Evolutionary conservation across 2,329 filamentous ascomycete species (phyloP), one percentile per base, ranked within the genome.

Genomic region (Nemania bipapillata): DNA sequence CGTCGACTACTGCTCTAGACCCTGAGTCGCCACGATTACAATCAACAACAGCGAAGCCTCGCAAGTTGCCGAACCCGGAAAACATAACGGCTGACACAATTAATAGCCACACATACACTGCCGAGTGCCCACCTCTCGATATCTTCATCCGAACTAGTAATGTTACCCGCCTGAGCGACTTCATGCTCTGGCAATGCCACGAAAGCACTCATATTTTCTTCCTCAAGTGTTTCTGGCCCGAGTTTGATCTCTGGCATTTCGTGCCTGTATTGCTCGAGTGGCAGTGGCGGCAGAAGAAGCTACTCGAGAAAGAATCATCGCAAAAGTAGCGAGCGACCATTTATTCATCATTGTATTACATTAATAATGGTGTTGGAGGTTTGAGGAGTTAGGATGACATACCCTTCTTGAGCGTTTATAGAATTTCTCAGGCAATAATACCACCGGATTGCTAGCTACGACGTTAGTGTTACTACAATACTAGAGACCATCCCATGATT

Each of bases 131-230:
- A 17, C 96, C 96, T 0, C 83, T 98, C 49, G 96, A 99, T 77
- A 86, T 99, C 12, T 90, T 99, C 63, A 87, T 99, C 58, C 89
- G 96, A 58, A 99, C 96, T 4, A 97, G 94, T 70, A 95, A 94
- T 30, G 96, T 99, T 15, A 91, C 94, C 80, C 88, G 96, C 56
- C 84, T 99, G 67, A 97, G 94, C 77, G 96, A 99, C 79, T 99
- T 98, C 76, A 96, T 99, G 94, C 89, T 99, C 37, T 99, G 96
- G 96, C 96, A 99, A 81, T 96, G 93, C 75, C 94, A 98, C 77
- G 89, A 97, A 77, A 86, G 95, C 71, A 97, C 96, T 0, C 92
- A 97, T 68, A 91, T 99, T 72, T 93, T 96, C 68, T 99, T 98
- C 78, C 82, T 97, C 65, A 88, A 97, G 75, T 96, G 93, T 72